Evolutionary conservation across 495 filamentous ascomycete genomes (phyloP), one percentile per base, ranked within the genome.

Genomic region (Xylaria nigripes): DNA sequence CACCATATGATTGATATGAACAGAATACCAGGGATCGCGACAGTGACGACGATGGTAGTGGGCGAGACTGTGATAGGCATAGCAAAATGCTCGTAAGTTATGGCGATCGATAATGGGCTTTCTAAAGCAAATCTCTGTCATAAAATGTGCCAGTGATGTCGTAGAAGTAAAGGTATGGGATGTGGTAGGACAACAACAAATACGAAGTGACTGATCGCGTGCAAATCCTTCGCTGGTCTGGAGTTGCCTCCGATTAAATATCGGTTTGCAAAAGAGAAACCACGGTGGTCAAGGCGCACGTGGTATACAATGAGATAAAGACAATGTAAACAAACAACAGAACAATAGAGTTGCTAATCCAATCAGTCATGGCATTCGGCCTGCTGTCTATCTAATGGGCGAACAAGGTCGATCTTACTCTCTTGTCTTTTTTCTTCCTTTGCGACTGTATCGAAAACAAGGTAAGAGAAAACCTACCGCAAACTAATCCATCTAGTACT

Each of bases 21-120:
- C 7, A 66, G 24, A 25, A 44, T 21, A 47, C 79, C 76, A 24
- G 82, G 81, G 46, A 84, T 71, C n/a, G 82, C 62, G 55, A 81
- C 69, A 54, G 83, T 70, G 34, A 72, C 69, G 50, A 72, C 70
- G 55, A 81, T 68, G 52, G 62, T 63, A 54, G 65, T 41, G 34
- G 54, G 61, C 58, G 59, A 30, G 36, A 56, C 16, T 51, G 57
- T 65, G 47, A 66, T 66, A 63, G 65, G 67, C 66, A 69, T 65
- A 60, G 55, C 65, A 61, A 50, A 60, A 45, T 49, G 27, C n/a
- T 54, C 25, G 41, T 50, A 42, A 44, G 46, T 44, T 55, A 58
- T 51, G 40, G 40, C 41, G 23, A 45, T 59, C 40, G 24, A 54
- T 51, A 54, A 25, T 32, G 25, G 29, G 25, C 34, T 24, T 56